phyloP scores from a whole-genome alignment of 2,329 filamentous ascomycete species.

The Hymenoscyphus albidus region DNA sequence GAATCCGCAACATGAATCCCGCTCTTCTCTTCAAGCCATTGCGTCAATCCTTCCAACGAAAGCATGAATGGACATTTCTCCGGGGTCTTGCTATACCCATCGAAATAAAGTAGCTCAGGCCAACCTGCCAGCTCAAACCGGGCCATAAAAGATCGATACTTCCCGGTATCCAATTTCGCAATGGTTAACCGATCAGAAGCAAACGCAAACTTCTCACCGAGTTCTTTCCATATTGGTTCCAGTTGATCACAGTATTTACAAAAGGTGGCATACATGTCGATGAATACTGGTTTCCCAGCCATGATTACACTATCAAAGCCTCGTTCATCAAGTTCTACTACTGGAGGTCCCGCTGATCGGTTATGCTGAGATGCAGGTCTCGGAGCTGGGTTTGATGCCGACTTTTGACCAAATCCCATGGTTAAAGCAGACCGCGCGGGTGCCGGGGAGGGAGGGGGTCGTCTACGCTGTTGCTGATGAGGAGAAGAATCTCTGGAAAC shows the following conservation, averaged over 20 bases:
- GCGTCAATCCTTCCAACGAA: constrained; percentile 22
- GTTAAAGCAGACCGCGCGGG: constrained; percentile 20
- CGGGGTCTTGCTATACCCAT: constrained; percentile 23
- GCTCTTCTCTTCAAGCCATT: constrained; percentile 29
- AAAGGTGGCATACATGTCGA: constrained; percentile 98
- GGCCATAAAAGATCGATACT: constrained; percentile 68
- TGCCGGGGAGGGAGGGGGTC: constrained; percentile 23
- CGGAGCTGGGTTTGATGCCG: constrained; percentile 22
- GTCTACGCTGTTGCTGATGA: constrained; percentile 21
- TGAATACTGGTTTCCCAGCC: constrained; percentile 86
- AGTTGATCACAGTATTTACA: constrained; percentile 95
- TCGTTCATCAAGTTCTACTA: constrained; percentile 77
- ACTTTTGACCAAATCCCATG: constrained; percentile 30
- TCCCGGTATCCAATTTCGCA: constrained; percentile 90
- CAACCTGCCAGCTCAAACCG: constrained; percentile 76
- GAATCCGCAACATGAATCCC: constrained; percentile 25
- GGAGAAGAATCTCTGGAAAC: constrained; percentile 23
- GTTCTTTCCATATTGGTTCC: constrained; percentile 80
- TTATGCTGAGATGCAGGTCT: constrained; percentile 18
- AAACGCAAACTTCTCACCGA: constrained; percentile 70
- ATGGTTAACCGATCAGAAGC: constrained; percentile 74
- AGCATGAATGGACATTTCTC: constrained; percentile 23
- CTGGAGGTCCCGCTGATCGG: constrained; percentile 35
- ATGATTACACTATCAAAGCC: constrained; percentile 91
- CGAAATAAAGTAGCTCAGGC: constrained; percentile 95